Evolutionary conservation across 352 stramenopile species (phyloP).

Genomic region (Globisporangium carolinianum): DNA sequence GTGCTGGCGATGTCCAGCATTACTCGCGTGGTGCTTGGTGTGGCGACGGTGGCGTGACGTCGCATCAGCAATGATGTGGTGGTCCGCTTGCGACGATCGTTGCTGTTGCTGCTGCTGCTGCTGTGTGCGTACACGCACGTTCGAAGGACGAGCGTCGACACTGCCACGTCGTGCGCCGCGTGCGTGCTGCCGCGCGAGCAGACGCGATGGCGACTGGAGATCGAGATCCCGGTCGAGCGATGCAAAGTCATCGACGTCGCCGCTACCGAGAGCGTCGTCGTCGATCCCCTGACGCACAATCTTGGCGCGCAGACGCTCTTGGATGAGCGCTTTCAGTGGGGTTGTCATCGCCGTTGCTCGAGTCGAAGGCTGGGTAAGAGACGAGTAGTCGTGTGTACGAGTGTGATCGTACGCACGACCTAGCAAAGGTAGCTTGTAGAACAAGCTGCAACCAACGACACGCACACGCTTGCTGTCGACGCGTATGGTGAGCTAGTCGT

Average conservation of each 20-base stretch:
- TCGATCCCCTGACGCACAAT: slow-evolving; percentile 41
- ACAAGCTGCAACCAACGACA: too few species aligned
- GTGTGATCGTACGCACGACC: too few species aligned
- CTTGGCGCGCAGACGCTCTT: slow-evolving; percentile 63
- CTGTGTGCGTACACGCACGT: slow-evolving; percentile 1
- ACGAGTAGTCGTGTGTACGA: not conserved
- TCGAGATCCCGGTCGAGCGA: not conserved
- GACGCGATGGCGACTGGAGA: not conserved
- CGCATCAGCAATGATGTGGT: too few species aligned
- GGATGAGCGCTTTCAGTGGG: slow-evolving; percentile 62
- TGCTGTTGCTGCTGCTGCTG: slow-evolving; percentile 3
- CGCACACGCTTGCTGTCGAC: too few species aligned
- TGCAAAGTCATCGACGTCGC: slow-evolving; percentile 4
- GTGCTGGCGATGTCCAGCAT: too few species aligned
- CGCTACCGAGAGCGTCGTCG: slow-evolving; percentile 2
- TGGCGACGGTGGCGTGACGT: too few species aligned
- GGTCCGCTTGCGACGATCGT: too few species aligned
- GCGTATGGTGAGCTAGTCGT: too few species aligned
- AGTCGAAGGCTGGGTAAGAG: not conserved
- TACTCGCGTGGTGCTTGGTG: too few species aligned
- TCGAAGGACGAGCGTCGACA: not conserved
- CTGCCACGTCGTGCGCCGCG: not conserved
- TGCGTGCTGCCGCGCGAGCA: not conserved
- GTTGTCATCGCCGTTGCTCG: slow-evolving; percentile 31
- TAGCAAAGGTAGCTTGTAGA: not conserved